phyloP scores from a whole-genome alignment of 2,329 filamentous ascomycete species.

The Ophiostoma perfectum region DNA sequence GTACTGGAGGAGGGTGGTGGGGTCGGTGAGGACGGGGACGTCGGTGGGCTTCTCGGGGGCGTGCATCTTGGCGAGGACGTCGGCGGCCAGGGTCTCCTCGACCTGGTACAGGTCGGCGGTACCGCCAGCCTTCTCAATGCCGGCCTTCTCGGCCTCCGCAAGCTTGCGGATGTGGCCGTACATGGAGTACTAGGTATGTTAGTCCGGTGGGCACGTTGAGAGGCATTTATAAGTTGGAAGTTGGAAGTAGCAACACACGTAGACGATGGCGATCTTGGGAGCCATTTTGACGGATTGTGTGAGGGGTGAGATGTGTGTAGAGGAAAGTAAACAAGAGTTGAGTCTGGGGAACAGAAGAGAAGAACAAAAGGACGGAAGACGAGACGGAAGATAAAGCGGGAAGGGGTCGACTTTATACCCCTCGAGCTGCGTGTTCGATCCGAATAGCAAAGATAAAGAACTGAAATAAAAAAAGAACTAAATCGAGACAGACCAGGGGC shows the following conservation, averaged over 20 bases:
- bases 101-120: conserved; percentile 79
- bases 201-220: not conserved
- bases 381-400: conserved; percentile 10
- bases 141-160: conserved; percentile 84
- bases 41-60: conserved; percentile 69
- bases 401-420: conserved; percentile 17
- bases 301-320: conserved; percentile 8
- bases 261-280: conserved; percentile 83
- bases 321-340: not conserved
- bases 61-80: conserved; percentile 86
- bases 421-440: not conserved
- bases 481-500: not conserved
- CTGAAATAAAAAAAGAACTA: not conserved
- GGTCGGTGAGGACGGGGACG: conserved; percentile 58
- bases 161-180: conserved; percentile 84
- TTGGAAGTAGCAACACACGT: conserved; percentile 50
- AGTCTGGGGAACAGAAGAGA: conserved; percentile 3
- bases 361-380: not conserved
- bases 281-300: conserved; percentile 54
- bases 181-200: conserved; percentile 69
- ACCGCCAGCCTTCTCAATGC: conserved; percentile 83
- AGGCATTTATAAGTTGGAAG: not conserved
- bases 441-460: not conserved
- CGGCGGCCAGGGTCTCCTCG: conserved; percentile 76
- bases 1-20: conserved; percentile 61